A percentile compares a stretch with the other conserved stretches of the same genome.
phyloP scores from a whole-genome alignment of 139 green algal species.

The Ettlia oleoabundans region DNA sequence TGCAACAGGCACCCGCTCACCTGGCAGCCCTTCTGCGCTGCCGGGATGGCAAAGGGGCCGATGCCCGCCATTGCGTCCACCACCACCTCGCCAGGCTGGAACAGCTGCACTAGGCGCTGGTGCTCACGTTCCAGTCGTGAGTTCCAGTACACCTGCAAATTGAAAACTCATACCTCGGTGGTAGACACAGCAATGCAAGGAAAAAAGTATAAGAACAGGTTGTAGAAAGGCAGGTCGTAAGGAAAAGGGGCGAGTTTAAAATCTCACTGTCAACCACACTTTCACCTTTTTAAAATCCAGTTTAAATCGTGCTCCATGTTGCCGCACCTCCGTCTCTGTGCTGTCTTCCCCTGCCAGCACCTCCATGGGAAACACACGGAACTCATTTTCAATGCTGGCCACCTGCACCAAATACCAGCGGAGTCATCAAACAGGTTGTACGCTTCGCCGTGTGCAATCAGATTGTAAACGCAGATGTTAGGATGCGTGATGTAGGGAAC shows the following conservation, averaged over 20 bases:
- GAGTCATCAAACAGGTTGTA: too few relatives aligned
- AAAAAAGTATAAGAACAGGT: too few relatives aligned
- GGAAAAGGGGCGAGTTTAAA: too few relatives aligned
- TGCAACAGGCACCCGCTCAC: slow-evolving; percentile 47
- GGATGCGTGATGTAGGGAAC: not conserved
- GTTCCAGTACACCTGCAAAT: slow-evolving; percentile 97
- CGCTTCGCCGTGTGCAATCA: too few relatives aligned
- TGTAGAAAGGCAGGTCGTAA: too few relatives aligned
- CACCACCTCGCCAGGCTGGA: slow-evolving; percentile 72
- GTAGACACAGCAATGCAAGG: too few relatives aligned
- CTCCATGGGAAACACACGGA: slow-evolving; percentile 94
- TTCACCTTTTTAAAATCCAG: slow-evolving; percentile 88
- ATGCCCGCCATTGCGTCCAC: slow-evolving; percentile 93
- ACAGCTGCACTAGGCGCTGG: slow-evolving; percentile 78
- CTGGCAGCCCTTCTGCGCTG: slow-evolving; percentile 77
- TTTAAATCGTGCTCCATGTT: slow-evolving; percentile 86
- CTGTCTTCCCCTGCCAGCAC: slow-evolving; percentile 84
- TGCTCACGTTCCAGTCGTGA: slow-evolving; percentile 95
- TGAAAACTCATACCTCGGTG: not conserved
- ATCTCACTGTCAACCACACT: not conserved
- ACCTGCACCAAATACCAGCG: slow-evolving; percentile 64
- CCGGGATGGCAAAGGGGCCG: slow-evolving; percentile 96
- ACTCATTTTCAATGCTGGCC: slow-evolving; percentile 93
- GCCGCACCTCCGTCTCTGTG: slow-evolving; percentile 65
- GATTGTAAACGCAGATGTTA: not conserved